Base-by-base conservation (phyloP, 805 yeast genomes). In the Barnettozyma vustinii region DNA sequence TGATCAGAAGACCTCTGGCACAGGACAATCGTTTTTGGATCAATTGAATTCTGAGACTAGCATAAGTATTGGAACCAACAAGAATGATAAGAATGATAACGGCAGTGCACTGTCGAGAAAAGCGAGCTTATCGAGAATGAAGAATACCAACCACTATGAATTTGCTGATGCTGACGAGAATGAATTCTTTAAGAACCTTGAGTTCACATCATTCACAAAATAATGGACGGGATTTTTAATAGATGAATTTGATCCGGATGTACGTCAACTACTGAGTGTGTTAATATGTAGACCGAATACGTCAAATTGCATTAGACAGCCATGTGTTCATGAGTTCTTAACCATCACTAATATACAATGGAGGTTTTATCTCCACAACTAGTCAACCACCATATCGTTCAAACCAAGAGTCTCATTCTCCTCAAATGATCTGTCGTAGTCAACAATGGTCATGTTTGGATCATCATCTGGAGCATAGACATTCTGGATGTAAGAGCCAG, bases 391-490 rank as follows among this genome's bases (percentile, higher is more conserved):
- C 63, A 73, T 73, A 50, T 70, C 73, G 44, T 67, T 74, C 62
- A 94, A 73, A 20, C 99, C 99, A 55, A 94, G 76, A 40, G 85
- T 92, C 63, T 94, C 99, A 64, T 94, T 90, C 68, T 91, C 95
- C 61, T 88, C 85, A 37, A 74, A 72, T 2, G 96, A 83, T 74
- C 99, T 86, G 57, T 89, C 96, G 58, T 80, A 88, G 50, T 94
- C 97, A 69, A 86, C 96, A 52, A 87, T 79, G 39, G 66, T 75
- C 98, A 94, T 94, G 65, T 92, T 88, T 56, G 99, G 99, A 70
- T 94, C 99, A 39, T 80, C 79, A 69, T 94, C 99, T 25, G 99
- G 99, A 33, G 99, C 99, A 63, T 91, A 94, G n/a, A 92, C 94
- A 64, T 94, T 94, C 70, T 94, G 99, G 54, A 94, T 86, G 62